Conservation (phyloP, 495 filamentous ascomycete species). For the Gamarada debralockiae region DNA sequence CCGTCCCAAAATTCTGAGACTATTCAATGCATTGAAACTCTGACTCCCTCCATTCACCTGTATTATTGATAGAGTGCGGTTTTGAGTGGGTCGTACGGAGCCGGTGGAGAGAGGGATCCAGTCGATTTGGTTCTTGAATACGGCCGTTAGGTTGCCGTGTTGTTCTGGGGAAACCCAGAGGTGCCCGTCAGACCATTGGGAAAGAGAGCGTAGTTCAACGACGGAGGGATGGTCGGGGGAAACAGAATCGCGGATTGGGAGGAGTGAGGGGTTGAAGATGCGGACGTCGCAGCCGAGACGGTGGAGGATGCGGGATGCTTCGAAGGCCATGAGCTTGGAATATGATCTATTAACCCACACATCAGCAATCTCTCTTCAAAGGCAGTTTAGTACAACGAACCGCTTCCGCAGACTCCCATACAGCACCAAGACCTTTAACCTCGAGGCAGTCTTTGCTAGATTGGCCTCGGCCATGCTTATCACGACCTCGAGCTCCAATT, state of each 20-base stretch:
- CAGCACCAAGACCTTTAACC: conserved; percentile 59
- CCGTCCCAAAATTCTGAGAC: conserved; percentile 61
- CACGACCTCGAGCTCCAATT: conserved; percentile 53
- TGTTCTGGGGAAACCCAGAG: conserved; percentile 69
- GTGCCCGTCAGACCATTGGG: conserved; percentile 66
- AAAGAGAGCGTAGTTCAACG: conserved; percentile 60
- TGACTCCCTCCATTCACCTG: conserved; percentile 67
- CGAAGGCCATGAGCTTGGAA: conserved; percentile 56
- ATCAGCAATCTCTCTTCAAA: neutral
- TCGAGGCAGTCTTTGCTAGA: conserved; percentile 33
- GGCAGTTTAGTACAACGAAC: conserved; percentile 18
- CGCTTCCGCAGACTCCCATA: conserved; percentile 56
- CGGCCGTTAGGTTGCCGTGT: conserved; percentile 65
- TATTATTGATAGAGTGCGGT: conserved; percentile 59
- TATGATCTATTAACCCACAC: conserved; percentile 47
- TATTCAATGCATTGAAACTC: conserved; percentile 73
- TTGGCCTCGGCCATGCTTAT: conserved; percentile 47
- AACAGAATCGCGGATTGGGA: conserved; percentile 62
- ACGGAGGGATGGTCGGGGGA: conserved; percentile 58
- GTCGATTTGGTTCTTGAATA: conserved; percentile 76
- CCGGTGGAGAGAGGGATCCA: conserved; percentile 66
- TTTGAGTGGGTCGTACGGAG: conserved; percentile 65
- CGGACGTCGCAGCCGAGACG: conserved; percentile 67
- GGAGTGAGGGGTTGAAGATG: conserved; percentile 55
- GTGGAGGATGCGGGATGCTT: conserved; percentile 58